Evolutionary conservation across 129 eudicot genomes (phyloP).

Genomic region (Flaveria robusta): DNA sequence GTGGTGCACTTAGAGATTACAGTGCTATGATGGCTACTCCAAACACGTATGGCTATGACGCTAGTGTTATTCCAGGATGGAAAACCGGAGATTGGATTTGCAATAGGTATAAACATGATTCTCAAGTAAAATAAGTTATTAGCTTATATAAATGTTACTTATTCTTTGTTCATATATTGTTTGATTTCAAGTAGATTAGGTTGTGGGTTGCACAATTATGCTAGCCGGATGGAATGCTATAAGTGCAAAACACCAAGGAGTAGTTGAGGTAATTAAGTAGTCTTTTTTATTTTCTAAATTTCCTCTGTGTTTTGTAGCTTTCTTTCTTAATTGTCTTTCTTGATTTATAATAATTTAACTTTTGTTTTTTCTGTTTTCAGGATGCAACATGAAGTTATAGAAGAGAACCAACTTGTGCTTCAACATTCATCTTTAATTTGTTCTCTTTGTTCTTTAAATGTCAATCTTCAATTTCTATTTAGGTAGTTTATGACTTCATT

Average conservation of each 20-base stretch:
- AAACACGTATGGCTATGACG: slow-evolving; percentile 40
- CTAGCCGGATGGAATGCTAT: slow-evolving; percentile 79
- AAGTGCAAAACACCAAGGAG: slow-evolving; percentile 75
- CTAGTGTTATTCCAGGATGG: slow-evolving; percentile 71
- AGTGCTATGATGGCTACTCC: slow-evolving; percentile 41
- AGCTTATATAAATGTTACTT: slow-evolving; percentile 15
- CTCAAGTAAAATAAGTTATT: slow-evolving; percentile 3
- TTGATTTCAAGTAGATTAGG: neutral
- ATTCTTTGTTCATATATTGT: neutral
- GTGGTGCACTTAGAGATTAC: slow-evolving; percentile 67
- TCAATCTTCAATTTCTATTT: slow-evolving; percentile 2
- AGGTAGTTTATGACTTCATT: slow-evolving; percentile 27
- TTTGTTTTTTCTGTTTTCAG: slow-evolving; percentile 12
- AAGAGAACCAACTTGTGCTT: slow-evolving; percentile 30
- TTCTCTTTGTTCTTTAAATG: slow-evolving; percentile 9
- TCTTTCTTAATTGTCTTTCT: neutral
- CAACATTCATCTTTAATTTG: slow-evolving; percentile 4
- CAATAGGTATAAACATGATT: slow-evolving; percentile 48
- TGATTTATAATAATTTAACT: neutral
- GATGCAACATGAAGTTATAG: slow-evolving; percentile 18
- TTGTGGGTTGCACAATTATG: slow-evolving; percentile 70
- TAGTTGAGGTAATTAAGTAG: slow-evolving; percentile 27
- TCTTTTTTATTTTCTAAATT: neutral
- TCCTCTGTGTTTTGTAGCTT: neutral
- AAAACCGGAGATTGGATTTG: slow-evolving; percentile 96